Base-by-base conservation (phyloP, 2,329 filamentous ascomycete species). In the Diaporthe capsici region DNA sequence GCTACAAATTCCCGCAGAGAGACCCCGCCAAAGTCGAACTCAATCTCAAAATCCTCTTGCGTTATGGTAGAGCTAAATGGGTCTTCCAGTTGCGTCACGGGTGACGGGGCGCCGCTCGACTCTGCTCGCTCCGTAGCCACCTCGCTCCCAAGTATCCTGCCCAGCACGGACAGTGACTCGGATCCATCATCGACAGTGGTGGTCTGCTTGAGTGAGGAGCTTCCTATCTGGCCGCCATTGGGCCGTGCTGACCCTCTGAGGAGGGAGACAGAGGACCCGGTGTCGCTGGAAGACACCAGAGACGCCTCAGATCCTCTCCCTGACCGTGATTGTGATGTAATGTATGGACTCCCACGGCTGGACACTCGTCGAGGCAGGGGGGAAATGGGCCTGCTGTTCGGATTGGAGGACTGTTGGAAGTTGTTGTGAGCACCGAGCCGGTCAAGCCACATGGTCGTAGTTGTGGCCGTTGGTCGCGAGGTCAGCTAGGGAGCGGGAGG, bases 21-120 rank as follows among this genome's bases (percentile, higher is more conserved):
- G 70, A 97, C 84, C 0, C 91, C 94, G 17, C 89, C 92, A 85
- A 99, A 98, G 79, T 97, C 94, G 78, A 96, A 92, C 7, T 93
- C 89, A 51, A 91, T 87, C 1, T 91, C 88, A 55, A 96, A 81
- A 75, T 91, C 89, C n/a, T 86, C 85, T 61, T 88, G 84, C 5
- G 83, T 85, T 79, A 88, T 84, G 53, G 77, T 57, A 5, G 51
- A 79, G 51, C 76, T 76, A 28, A 74, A 71, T 5, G 77, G 44
- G 8, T 72, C 70, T 47, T 76, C 76, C 28, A 55, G 72, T 3
- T 78, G 63, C 4, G 73, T 49, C 25, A 70, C 63, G 34, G 55
- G 55, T 12, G 72, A 60, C n/a, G 49, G 22, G 20, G 22, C 51
- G 63, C 65, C 61, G 25, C 37, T 71, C 55, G 47, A 58, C 15